phyloP scores from a whole-genome alignment of 257 asterid genomes.

The Euphrasia confusa region DNA sequence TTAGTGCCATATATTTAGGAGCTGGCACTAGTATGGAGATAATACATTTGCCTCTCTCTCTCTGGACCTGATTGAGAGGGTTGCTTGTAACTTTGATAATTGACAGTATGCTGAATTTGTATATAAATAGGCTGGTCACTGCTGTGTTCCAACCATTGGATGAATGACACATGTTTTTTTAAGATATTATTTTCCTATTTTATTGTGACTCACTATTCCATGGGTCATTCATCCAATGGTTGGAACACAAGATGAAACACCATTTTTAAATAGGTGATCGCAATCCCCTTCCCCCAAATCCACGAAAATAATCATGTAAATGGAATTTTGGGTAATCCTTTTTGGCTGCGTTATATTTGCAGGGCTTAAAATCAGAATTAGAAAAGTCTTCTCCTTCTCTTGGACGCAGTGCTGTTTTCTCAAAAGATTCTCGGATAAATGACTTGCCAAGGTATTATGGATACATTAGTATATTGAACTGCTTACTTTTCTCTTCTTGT shows the following conservation, averaged over 20 bases:
- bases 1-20: not conserved
- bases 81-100: not conserved
- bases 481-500: conserved; percentile 18
- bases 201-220: too few species aligned
- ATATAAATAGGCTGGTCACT: not conserved
- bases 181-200: too few species aligned
- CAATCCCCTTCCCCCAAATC: too few species aligned
- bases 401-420: conserved; percentile 87
- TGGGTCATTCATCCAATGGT: too few species aligned
- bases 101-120: not conserved
- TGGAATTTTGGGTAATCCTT: conserved; percentile 14
- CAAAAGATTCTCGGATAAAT: conserved; percentile 83
- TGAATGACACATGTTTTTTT: not conserved
- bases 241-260: too few species aligned
- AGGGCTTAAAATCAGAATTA: conserved; percentile 93
- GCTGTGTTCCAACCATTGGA: too few species aligned
- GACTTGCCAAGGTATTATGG: conserved; percentile 80
- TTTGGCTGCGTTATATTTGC: conserved; percentile 25
- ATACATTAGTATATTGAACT: conserved; percentile 5
- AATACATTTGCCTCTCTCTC: not conserved
- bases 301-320: conserved; percentile 13
- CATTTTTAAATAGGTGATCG: too few species aligned
- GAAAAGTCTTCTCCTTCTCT: conserved; percentile 96
- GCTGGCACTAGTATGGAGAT: not conserved
- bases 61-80: not conserved